A percentile compares a stretch with the other conserved stretches of the same genome.
phyloP scores from a whole-genome alignment of 148 eudicot genomes.

The Silene conica region DNA sequence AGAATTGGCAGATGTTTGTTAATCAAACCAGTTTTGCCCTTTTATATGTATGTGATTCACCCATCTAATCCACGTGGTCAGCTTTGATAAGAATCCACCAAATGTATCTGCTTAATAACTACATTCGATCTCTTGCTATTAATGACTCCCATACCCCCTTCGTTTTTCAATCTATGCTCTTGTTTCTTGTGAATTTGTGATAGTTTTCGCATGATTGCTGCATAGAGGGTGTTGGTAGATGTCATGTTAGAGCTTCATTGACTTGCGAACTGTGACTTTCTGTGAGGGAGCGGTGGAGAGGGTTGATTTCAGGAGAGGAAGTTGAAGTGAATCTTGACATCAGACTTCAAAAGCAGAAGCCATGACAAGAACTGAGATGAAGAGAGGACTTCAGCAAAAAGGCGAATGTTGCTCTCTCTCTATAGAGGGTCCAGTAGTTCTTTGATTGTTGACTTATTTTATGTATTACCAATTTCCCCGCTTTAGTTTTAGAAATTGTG shows the following conservation, averaged over 20 bases:
- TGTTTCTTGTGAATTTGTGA: neutral
- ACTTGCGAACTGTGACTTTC: neutral
- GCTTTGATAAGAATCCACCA: too few relatives aligned
- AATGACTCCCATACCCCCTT: too few relatives aligned
- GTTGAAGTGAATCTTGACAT: neutral
- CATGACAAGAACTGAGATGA: neutral
- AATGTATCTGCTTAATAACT: too few relatives aligned
- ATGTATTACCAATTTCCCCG: neutral
- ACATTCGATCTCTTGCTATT: too few relatives aligned
- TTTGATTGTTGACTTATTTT: conserved; percentile 4
- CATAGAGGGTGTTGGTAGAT: neutral
- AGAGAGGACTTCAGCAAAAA: neutral
- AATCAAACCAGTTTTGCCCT: too few relatives aligned
- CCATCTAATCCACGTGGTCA: too few relatives aligned
- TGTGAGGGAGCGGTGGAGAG: neutral
- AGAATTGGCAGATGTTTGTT: too few relatives aligned
- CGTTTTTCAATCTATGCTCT: too few relatives aligned
- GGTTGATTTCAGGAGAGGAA: neutral
- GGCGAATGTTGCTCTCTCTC: neutral
- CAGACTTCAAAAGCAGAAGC: neutral
- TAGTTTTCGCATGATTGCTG: too few relatives aligned
- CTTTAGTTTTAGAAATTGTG: neutral
- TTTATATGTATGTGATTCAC: too few relatives aligned
- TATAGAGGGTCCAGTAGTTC: neutral
- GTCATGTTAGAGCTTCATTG: neutral